These are phyloP conservation scores for Cyamopsis tetragonoloba DNA, from an alignment of 306 rosid genomes.

Conservation along the genomic window DNA sequence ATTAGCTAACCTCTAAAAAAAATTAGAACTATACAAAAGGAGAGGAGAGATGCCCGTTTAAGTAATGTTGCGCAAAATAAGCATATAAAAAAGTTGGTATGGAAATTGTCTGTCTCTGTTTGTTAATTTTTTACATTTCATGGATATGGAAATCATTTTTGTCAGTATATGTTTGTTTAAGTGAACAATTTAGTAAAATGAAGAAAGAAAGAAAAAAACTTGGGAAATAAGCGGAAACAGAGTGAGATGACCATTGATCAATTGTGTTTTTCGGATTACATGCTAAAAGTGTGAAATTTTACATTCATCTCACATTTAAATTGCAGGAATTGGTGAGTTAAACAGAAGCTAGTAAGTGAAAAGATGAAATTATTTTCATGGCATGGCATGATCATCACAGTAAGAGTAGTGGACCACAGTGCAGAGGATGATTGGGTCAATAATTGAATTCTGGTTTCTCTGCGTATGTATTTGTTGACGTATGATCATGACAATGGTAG, in stretches of 20 bases:
- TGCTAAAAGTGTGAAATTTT: too few relatives aligned
- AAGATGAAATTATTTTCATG: conserved; percentile 13
- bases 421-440: conserved; percentile 17
- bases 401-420: conserved; percentile 25
- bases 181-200: too few relatives aligned
- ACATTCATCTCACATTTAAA: not conserved
- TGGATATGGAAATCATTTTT: not conserved
- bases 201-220: not conserved
- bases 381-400: not conserved
- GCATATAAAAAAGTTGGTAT: not conserved
- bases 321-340: not conserved
- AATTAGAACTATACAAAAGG: too few relatives aligned
- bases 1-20: too few relatives aligned
- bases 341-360: not conserved
- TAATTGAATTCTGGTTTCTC: conserved; percentile 32
- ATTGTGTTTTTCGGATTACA: too few relatives aligned
- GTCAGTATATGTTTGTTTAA: not conserved
- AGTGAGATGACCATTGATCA: too few relatives aligned
- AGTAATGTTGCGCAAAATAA: too few relatives aligned
- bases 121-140: not conserved
- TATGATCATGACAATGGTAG: conserved; percentile 33
- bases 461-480: conserved; percentile 15
- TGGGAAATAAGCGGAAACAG: not conserved
- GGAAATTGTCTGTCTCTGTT: not conserved
- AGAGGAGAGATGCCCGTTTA: too few relatives aligned